Conservation (phyloP, 2,329 filamentous ascomycete species). For the Cordyceps militaris region DNA sequence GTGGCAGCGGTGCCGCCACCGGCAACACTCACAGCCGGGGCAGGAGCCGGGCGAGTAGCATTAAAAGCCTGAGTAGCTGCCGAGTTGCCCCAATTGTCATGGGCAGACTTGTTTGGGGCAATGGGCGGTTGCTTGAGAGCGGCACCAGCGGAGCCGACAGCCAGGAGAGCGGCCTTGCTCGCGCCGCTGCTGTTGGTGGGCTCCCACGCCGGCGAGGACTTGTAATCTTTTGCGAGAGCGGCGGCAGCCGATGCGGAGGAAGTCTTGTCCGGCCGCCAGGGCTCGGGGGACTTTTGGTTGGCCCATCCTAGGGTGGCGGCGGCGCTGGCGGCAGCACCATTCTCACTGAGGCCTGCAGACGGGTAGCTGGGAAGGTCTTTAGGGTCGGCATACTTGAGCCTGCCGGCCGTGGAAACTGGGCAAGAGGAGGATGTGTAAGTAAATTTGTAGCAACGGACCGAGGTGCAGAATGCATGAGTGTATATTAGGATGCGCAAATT, state of each 20-base stretch:
- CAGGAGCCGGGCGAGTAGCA: conserved; percentile 18
- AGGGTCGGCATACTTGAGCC: conserved; percentile 64
- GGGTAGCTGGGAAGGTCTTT: conserved; percentile 70
- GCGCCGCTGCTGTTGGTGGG: conserved; percentile 58
- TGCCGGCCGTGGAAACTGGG: conserved; percentile 29
- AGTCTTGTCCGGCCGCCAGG: conserved; percentile 57
- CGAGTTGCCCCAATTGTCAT: conserved; percentile 51
- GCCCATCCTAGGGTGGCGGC: conserved; percentile 70
- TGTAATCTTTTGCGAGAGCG: conserved; percentile 35
- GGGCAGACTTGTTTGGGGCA: conserved; percentile 17
- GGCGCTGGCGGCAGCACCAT: conserved; percentile 59
- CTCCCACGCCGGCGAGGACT: conserved; percentile 48
- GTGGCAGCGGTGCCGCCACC: conserved; percentile 26
- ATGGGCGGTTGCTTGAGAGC: conserved; percentile 22
- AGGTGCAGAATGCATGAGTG: background rate
- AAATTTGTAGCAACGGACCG: background rate
- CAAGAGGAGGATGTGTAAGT: conserved; percentile 12
- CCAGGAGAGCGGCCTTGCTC: conserved; percentile 67
- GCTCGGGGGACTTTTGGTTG: conserved; percentile 57
- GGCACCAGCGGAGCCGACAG: conserved; percentile 35
- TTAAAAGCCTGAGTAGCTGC: conserved; percentile 64
- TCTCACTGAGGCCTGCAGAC: conserved; percentile 51
- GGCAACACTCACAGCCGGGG: conserved; percentile 16
- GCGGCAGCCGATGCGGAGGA: conserved; percentile 44
- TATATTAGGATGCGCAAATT: background rate